Percentiles rank a stretch among this genome's conserved stretches.
Conservation (phyloP, 2,329 filamentous ascomycete species). For the Epichloe amarillans region DNA sequence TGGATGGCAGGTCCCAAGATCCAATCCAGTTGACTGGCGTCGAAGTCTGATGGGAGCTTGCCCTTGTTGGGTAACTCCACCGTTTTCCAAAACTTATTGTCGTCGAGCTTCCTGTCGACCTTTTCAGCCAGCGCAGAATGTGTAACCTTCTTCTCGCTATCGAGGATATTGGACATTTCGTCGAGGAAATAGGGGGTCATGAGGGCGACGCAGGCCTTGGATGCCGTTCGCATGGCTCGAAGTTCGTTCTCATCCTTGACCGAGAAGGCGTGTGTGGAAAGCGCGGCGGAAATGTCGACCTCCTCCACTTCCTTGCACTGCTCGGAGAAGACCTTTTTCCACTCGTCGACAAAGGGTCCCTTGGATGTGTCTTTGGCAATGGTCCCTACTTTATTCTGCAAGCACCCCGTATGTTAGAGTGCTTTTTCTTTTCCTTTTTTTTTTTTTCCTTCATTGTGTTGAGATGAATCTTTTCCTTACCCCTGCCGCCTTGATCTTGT, state of each 20-base stretch:
- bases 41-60: constrained; percentile 78
- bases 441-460: too few relatives aligned
- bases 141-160: constrained; percentile 93
- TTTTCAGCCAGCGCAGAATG: constrained; percentile 78
- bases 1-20: constrained; percentile 81
- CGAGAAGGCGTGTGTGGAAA: constrained; percentile 74
- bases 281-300: constrained; percentile 68
- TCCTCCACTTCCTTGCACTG: constrained; percentile 78
- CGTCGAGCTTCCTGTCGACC: constrained; percentile 83
- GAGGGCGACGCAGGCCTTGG: constrained; percentile 82
- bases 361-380: constrained; percentile 71
- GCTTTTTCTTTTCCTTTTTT: background rate
- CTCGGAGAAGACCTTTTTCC: constrained; percentile 71
- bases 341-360: constrained; percentile 90
- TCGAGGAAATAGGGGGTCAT: constrained; percentile 99
- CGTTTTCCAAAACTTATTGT: constrained; percentile 83
- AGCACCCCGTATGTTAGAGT: background rate
- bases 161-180: constrained; percentile 91
- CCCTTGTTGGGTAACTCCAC: constrained; percentile 54
- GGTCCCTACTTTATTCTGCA: constrained; percentile 76
- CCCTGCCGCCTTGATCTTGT: constrained; percentile 76
- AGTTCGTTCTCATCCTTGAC: constrained; percentile 93
- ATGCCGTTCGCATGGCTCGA: constrained; percentile 84
- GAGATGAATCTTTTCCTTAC: constrained; percentile 35
- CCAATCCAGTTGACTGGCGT: constrained; percentile 85